Conservation (phyloP, 2,329 filamentous ascomycete genomes). For the Macroventuria anomochaeta region DNA sequence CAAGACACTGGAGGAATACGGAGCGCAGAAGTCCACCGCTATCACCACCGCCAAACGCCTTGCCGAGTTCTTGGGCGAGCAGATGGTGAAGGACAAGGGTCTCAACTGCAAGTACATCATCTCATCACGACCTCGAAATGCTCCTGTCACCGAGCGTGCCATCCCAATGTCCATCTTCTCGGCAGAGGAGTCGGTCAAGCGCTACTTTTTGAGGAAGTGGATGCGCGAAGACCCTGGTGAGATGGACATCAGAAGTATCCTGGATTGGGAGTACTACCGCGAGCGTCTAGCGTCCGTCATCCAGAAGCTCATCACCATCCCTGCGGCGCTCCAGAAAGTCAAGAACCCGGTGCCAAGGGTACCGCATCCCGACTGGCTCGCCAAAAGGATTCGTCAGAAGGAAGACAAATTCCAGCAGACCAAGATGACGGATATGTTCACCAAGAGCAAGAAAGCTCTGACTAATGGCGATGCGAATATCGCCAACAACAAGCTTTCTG, state of each 20-base stretch:
- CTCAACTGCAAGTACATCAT: conserved; percentile 99
- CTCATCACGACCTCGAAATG: conserved; percentile 81
- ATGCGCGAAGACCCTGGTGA: conserved; percentile 89
- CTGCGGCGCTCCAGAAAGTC: conserved; percentile 92
- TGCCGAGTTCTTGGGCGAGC: conserved; percentile 94
- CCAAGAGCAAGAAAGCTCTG: conserved; percentile 72
- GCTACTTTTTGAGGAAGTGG: conserved; percentile 92
- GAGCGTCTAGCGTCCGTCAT: conserved; percentile 96
- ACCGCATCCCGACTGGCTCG: conserved; percentile 94
- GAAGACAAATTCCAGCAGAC: conserved; percentile 98
- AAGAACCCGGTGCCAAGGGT: conserved; percentile 94
- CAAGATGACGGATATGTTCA: conserved; percentile 95
- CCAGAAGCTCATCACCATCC: conserved; percentile 98
- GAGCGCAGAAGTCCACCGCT: conserved; percentile 94
- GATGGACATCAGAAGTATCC: conserved; percentile 85
- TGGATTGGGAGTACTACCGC: conserved; percentile 97
- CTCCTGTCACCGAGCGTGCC: conserved; percentile 92
- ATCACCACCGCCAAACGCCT: conserved; percentile 96
- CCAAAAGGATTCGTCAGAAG: conserved; percentile 89
- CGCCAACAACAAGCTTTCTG: conserved; percentile 61
- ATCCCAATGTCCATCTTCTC: conserved; percentile 97
- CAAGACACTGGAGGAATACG: conserved; percentile 97
- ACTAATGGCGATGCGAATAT: conserved; percentile 73
- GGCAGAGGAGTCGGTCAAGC: conserved; percentile 85
- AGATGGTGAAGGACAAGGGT: conserved; percentile 99